Evolutionary conservation across 345 rosid species (phyloP), one percentile per base, ranked within the genome.

Genomic region (Hypericum androsaemum): DNA sequence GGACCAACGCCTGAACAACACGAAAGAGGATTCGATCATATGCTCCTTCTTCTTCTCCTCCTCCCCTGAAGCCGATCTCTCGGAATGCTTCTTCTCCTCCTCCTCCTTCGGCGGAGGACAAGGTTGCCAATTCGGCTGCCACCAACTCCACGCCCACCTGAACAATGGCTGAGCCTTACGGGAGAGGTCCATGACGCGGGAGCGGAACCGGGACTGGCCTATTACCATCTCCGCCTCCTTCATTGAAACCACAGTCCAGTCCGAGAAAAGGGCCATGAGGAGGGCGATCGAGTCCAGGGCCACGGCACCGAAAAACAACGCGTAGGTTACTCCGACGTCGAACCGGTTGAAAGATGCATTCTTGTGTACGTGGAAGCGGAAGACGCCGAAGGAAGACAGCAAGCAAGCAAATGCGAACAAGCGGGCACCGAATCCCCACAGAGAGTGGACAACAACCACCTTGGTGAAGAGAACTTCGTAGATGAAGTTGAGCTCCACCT

Each of bases 401-500:
- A 77, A 67, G 0, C 62, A 59, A 6, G 61, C 54, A 10, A 63
- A 56, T 6, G 82, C 68, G 13, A 62, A 0, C 15, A 43, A 41
- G 22, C 80, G 72, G 13, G 48, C 74, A 17, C 74, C 1, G 43
- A 47, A 47, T 13, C 88, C 84, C 5, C 0, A 0, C 0, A 0
- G 0, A 0, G 82, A 66, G 12, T 75, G 86, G 9, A 79, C 68
- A 44, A 76, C 80, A 0, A 53, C 50, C 0, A 65, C 75, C 61
- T 86, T 83, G 1, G 88, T 83, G 35, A 62, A 74, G 46, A 86
- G 65, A 10, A 75, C 75, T 17, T 81, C 88, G 13, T 86, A 86
- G 6, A 81, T 49, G 64, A 77, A 79, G 37, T 79, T 74, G 40
- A 86, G 86, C 56, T 86, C 95, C 2, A 76, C 60, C 47, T 79